phyloP scores from a whole-genome alignment of 2,329 filamentous ascomycete genomes.

The Cladosporium sp. region DNA sequence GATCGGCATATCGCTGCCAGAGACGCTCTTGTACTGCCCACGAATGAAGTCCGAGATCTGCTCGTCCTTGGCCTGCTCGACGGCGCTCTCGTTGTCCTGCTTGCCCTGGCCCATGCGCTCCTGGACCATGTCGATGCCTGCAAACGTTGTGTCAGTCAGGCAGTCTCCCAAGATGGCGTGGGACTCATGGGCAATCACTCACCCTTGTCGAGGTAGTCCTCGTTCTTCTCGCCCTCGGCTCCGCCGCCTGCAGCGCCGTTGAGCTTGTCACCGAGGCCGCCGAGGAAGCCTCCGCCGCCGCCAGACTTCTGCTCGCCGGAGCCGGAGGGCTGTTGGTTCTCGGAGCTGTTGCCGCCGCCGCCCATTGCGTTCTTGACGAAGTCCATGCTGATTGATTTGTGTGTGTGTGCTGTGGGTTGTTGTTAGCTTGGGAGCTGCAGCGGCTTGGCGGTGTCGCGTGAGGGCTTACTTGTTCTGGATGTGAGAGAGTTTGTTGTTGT shows the following conservation, averaged over 20 bases:
- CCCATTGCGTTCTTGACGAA: conserved; percentile 43
- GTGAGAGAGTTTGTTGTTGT: not conserved
- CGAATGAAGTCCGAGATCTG: conserved; percentile 67
- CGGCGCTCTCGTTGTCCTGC: conserved; percentile 63
- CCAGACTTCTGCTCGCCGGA: conserved; percentile 19
- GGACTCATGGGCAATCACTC: conserved; percentile 14
- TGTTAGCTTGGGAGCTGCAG: not conserved
- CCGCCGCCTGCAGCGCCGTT: conserved; percentile 69
- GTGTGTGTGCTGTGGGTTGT: not conserved
- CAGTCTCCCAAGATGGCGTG: not conserved
- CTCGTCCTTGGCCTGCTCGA: conserved; percentile 80
- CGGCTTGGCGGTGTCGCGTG: not conserved
- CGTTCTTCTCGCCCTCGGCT: conserved; percentile 68
- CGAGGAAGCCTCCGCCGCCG: conserved; percentile 43
- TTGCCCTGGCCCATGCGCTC: conserved; percentile 64
- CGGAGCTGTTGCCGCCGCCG: conserved; percentile 30
- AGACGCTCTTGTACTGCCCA: conserved; percentile 60
- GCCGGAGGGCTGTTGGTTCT: conserved; percentile 21
- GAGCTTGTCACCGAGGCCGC: conserved; percentile 62
- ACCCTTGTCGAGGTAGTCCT: conserved; percentile 80
- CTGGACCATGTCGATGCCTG: conserved; percentile 72
- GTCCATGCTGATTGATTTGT: conserved; percentile 35
- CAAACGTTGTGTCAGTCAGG: conserved; percentile 6
- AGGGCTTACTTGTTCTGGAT: not conserved
- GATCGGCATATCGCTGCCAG: conserved; percentile 64